Evolutionary conservation across 1,284 basidiomycete genomes (phyloP), one percentile per base, ranked within the genome.

Genomic region (Amylostereum chailletii): DNA sequence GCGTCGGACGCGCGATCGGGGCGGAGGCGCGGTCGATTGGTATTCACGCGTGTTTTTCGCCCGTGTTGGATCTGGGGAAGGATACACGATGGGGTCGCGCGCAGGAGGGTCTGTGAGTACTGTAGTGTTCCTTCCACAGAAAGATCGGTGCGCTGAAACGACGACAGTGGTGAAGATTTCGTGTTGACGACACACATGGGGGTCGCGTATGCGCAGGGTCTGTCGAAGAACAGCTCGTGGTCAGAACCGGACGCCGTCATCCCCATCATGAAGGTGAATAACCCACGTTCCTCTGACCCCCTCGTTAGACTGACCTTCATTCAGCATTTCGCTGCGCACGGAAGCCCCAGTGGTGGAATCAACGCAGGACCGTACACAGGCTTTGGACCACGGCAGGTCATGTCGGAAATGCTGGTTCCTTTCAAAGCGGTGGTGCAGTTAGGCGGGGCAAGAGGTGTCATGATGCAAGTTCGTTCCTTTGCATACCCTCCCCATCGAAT

Each of bases 201-300:
- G 29, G 60, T 62, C 2, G 61, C 62, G 0, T 63, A 55, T 48
- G 47, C 60, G 29, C 51, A 51, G 31, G 62, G 62, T 11, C 43
- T 64, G 29, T 80, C 31, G 78, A 80, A 49, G 61, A 75, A 51
- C 79, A 76, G 76, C 58, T 71, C 36, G 75, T 74, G 4, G 71
- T 69, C 57, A 57, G 57, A 37, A 11, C 57, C 57, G 11, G 62
- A 64, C 38, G 63, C 62, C 5, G 59, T 61, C 2, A 52, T 62
- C 26, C 61, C 61, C 10, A 57, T 64, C 26, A 55, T 63, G 49
- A 62, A 64, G 56, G 62, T 58, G 46, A 11, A 30, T 44, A 10
- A 33, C 8, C 36, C 41, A 29, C 37, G 10, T 10, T 33, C 19
- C 27, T 26, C 37, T 50, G 7, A 32, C 11, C 27, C 29, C 11